These are phyloP conservation scores for Lepidium aucheri DNA, from an alignment of 345 rosid genomes.

Conservation along the genomic window DNA sequence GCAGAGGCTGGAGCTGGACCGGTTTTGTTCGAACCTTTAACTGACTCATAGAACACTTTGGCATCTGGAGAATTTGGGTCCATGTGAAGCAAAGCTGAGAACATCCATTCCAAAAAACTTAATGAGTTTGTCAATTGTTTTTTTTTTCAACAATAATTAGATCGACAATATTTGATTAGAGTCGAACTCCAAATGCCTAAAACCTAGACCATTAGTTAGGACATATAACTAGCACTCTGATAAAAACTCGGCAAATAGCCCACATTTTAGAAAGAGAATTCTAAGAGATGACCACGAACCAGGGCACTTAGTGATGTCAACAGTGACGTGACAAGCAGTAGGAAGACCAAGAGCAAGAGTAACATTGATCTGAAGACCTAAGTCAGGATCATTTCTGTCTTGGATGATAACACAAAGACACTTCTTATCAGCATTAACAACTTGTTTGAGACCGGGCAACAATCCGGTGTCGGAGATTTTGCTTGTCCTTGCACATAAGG, in stretches of 20 bases:
- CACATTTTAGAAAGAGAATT: no score
- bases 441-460: slow-evolving; percentile 65
- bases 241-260: no score
- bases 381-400: slow-evolving; percentile 63
- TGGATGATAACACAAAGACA: slow-evolving; percentile 62
- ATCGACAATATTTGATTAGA: no score
- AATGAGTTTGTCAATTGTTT: no score
- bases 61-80: slow-evolving; percentile 51
- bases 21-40: not conserved
- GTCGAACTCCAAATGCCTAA: no score
- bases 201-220: no score
- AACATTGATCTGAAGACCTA: slow-evolving; percentile 62
- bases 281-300: no score
- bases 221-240: no score
- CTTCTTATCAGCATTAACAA: slow-evolving; percentile 44
- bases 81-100: slow-evolving; percentile 31
- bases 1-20: not conserved
- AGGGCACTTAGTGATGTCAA: slow-evolving; percentile 64
- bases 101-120: not conserved
- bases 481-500: slow-evolving; percentile 68
- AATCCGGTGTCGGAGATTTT: slow-evolving; percentile 67
- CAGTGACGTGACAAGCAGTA: slow-evolving; percentile 46
- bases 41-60: slow-evolving; percentile 39
- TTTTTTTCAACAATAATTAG: no score
- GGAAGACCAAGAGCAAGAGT: slow-evolving; percentile 66